Evolutionary conservation across 768 basidiomycete genomes (phyloP), one percentile per base, ranked within the genome.

Genomic region (Trametes maxima): DNA sequence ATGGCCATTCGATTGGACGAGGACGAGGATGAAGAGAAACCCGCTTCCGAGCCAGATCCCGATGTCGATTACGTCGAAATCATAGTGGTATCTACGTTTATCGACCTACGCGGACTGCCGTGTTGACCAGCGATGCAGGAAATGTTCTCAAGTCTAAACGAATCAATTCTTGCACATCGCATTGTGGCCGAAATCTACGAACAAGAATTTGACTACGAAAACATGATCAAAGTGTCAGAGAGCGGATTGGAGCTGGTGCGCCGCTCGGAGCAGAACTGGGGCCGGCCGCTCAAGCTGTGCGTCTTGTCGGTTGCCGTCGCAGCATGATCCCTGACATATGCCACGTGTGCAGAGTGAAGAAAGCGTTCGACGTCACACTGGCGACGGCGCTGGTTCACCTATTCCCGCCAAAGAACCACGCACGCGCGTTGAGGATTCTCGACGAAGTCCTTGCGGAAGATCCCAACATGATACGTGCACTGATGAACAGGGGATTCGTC

Each of bases 361-460:
- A 83, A 49, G 85, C 85, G 3, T 84, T 97, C 69, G 86, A 94
- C 60, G 80, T 86, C 12, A 78, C 80, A 5, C 80, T 96, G 13
- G 89, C 86, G 2, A 88, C 85, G 0, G 85, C 92, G 5, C 80
- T 97, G 16, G 90, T 94, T 3, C 89, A 97, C 68, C 79, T 90
- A 50, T 92, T 85, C 72, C 87, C 95, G 28, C 96, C 96, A 0
- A 95, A 95, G 67, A 89, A 98, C 67, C 96, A 98, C 70, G 66
- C 77, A 12, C 85, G 88, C 53, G 96, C 97, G 1, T 76, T 88
- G 24, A 76, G 81, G 17, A 80, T 97, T 11, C 78, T 98, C 21
- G 84, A 90, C 35, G 84, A 87, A 4, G 80, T 96, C 16, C 82
- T 98, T 0, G 66, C 76, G 2, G 74, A 80, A 36, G 84, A 88